Percentiles rank a stretch among this genome's conserved stretches.
Evolutionary conservation across 2,329 filamentous ascomycete genomes (phyloP).

Genomic region (Xylaria arbuscula): DNA sequence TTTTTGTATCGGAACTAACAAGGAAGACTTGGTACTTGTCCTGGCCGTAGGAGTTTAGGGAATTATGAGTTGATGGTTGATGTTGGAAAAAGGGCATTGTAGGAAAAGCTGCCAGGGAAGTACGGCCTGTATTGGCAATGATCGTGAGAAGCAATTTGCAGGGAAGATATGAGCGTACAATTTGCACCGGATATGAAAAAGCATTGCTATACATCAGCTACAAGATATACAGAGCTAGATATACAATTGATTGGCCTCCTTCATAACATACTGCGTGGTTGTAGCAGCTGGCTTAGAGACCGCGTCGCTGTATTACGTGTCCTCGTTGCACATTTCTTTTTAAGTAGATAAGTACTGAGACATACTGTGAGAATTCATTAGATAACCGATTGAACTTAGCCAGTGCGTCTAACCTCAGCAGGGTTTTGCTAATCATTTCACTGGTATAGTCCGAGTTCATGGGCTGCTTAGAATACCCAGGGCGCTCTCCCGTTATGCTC

Average conservation of each 20-base stretch:
- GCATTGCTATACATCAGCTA: not conserved
- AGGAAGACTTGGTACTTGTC: not conserved
- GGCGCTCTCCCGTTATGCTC: too few relatives aligned
- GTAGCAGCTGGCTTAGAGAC: too few relatives aligned
- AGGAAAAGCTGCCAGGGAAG: not conserved
- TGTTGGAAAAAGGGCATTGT: not conserved
- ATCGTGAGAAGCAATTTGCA: not conserved
- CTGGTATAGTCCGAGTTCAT: too few relatives aligned
- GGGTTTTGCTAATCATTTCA: too few relatives aligned
- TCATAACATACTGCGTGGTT: not conserved
- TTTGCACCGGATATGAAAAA: not conserved
- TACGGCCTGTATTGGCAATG: not conserved
- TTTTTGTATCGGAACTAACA: not conserved
- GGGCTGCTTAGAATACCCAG: too few relatives aligned
- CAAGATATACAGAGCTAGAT: not conserved
- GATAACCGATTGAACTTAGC: too few relatives aligned
- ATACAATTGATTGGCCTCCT: not conserved
- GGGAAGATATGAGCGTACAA: not conserved
- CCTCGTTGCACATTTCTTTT: too few relatives aligned
- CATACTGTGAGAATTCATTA: too few relatives aligned
- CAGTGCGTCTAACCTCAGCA: too few relatives aligned
- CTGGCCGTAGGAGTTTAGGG: not conserved
- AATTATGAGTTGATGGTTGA: not conserved
- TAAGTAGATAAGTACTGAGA: too few relatives aligned
- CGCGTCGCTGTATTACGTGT: too few relatives aligned